phyloP scores from a whole-genome alignment of 139 green algal species.

The Tetraselmis striata region DNA sequence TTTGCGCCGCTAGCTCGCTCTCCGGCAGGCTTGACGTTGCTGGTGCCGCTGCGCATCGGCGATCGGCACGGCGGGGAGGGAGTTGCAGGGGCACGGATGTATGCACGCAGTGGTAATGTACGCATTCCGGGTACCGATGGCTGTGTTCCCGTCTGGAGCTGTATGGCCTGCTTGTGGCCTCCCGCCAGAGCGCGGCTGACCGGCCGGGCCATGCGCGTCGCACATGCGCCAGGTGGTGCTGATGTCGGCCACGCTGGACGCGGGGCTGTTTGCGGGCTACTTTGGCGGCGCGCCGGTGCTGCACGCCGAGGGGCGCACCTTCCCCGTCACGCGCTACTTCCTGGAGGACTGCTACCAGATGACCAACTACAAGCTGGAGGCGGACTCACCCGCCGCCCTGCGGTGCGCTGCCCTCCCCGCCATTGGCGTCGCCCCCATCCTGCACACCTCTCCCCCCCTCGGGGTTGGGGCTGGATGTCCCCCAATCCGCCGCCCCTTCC shows the following conservation, averaged over 20 bases:
- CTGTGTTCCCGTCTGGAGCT: too few relatives aligned
- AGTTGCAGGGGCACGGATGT: too few relatives aligned
- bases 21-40: too few relatives aligned
- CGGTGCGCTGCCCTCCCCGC: conserved; percentile 10
- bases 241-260: conserved; percentile 90
- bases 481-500: too few relatives aligned
- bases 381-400: conserved; percentile 50
- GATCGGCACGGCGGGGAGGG: too few relatives aligned
- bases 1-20: too few relatives aligned
- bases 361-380: conserved; percentile 29
- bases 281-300: conserved; percentile 63
- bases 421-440: too few relatives aligned
- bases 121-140: too few relatives aligned
- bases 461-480: not conserved
- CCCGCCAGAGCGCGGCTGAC: not conserved
- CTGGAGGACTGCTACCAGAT: conserved; percentile 82
- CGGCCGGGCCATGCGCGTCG: not conserved
- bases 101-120: too few relatives aligned
- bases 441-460: too few relatives aligned
- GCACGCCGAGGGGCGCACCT: conserved; percentile 71
- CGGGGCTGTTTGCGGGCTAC: conserved; percentile 73
- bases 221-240: conserved; percentile 61
- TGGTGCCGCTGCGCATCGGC: too few relatives aligned
- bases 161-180: too few relatives aligned
- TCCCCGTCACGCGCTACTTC: conserved; percentile 74